Percentiles rank a stretch among this genome's conserved stretches.
phyloP scores from a whole-genome alignment of 2,329 filamentous ascomycete species.

The Cercospora citrullina region DNA sequence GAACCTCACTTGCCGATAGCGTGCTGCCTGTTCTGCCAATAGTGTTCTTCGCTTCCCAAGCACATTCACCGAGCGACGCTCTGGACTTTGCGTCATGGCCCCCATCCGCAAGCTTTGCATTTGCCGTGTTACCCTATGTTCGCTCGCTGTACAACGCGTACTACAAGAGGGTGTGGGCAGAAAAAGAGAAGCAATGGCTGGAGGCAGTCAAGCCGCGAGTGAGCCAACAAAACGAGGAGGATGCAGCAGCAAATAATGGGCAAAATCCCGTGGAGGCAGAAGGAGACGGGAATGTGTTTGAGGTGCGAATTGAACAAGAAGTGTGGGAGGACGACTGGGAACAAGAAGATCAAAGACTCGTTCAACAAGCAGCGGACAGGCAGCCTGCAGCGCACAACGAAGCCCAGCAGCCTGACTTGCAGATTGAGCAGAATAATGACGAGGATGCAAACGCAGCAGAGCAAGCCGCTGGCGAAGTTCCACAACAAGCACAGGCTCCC shows the following conservation, averaged over 20 bases:
- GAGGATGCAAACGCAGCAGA: neutral
- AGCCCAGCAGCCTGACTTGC: constrained; percentile 1
- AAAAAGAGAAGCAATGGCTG: constrained; percentile 61
- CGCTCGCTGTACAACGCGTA: constrained; percentile 63
- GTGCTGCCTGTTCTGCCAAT: constrained; percentile 64
- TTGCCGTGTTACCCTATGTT: constrained; percentile 66
- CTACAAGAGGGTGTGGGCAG: constrained; percentile 60
- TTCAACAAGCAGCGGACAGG: constrained; percentile 35
- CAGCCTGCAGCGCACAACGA: constrained; percentile 11
- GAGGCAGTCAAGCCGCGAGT: constrained; percentile 61
- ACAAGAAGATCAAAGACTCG: constrained; percentile 42
- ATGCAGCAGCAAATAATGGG: constrained; percentile 18
- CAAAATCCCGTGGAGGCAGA: constrained; percentile 20
- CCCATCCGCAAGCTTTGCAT: constrained; percentile 64
- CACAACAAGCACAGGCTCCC: constrained; percentile 2
- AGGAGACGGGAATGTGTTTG: constrained; percentile 38
- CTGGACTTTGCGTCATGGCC: constrained; percentile 63
- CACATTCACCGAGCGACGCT: constrained; percentile 44
- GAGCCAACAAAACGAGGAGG: constrained; percentile 36
- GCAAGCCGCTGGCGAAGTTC: neutral
- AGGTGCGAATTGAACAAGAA: constrained; percentile 40
- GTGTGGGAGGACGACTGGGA: constrained; percentile 46
- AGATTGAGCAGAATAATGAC: neutral
- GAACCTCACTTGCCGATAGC: constrained; percentile 63
- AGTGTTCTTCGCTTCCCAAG: constrained; percentile 59